Percentiles rank a stretch among this genome's conserved stretches.
Conservation (phyloP, 1,284 basidiomycete species). For the Tilletia caries region DNA sequence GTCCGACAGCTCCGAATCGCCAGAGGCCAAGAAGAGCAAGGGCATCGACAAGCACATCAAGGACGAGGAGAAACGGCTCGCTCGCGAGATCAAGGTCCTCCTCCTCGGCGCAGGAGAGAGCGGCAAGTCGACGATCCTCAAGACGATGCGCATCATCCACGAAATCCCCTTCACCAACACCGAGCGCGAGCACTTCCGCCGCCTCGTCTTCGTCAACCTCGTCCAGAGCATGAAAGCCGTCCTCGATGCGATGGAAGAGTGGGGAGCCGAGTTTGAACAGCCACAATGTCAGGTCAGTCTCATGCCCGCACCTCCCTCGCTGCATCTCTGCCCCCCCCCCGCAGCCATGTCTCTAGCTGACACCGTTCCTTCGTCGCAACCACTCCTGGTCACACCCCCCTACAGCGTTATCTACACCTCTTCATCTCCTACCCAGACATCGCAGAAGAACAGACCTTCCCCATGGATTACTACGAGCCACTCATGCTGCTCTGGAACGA, state of each 20-base stretch:
- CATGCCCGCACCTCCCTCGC: neutral
- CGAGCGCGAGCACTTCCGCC: constrained; percentile 70
- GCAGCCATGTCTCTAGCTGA: neutral
- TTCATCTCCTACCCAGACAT: constrained; percentile 43
- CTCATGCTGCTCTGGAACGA: constrained; percentile 76
- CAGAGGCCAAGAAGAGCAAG: constrained; percentile 27
- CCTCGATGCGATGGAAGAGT: constrained; percentile 82
- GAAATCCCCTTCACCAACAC: constrained; percentile 69
- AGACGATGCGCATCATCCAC: constrained; percentile 89
- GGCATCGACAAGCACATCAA: constrained; percentile 35
- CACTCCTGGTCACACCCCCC: no score
- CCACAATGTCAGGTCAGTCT: constrained; percentile 51
- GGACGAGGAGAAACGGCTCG: constrained; percentile 38
- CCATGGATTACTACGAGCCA: constrained; percentile 64
- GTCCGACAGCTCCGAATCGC: neutral
- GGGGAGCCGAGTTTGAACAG: constrained; percentile 68
- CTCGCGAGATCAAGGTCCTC: constrained; percentile 55
- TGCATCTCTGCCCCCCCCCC: neutral
- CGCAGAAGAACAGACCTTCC: constrained; percentile 75
- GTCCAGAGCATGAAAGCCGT: constrained; percentile 77
- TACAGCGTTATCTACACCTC: constrained; percentile 27
- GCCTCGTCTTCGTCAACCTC: constrained; percentile 86
- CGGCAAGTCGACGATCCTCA: constrained; percentile 86
- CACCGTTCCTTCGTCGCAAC: neutral
- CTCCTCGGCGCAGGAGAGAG: constrained; percentile 88